These are phyloP conservation scores for Periconia digitata DNA, from an alignment of 2,329 filamentous ascomycete genomes.

Conservation along the genomic window DNA sequence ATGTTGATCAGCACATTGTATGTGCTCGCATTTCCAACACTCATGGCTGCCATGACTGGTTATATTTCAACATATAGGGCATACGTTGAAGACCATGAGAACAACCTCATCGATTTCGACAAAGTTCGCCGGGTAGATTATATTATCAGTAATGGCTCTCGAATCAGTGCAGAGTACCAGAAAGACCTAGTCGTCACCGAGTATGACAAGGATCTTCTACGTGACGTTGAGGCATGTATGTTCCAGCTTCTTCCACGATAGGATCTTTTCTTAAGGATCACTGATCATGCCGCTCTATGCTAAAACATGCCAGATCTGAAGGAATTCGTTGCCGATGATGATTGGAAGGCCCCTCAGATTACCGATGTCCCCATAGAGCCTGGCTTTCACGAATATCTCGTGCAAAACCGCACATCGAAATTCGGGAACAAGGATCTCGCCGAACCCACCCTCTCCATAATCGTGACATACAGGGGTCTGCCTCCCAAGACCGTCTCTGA, in stretches of 20 bases:
- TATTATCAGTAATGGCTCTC: slow-evolving; percentile 18
- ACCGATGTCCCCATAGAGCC: neutral
- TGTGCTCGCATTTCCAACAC: slow-evolving; percentile 40
- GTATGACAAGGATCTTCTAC: slow-evolving; percentile 11
- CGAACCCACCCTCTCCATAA: slow-evolving; percentile 21
- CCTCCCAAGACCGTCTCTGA: neutral
- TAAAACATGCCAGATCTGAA: neutral
- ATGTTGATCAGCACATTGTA: slow-evolving; percentile 37
- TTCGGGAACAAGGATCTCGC: slow-evolving; percentile 1
- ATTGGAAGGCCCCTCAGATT: neutral
- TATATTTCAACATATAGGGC: slow-evolving; percentile 36
- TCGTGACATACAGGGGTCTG: neutral
- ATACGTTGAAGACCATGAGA: slow-evolving; percentile 27
- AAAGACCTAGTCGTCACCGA: slow-evolving; percentile 13
- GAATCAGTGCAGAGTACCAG: slow-evolving; percentile 1
- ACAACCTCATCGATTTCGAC: slow-evolving; percentile 27
- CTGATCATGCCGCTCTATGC: neutral
- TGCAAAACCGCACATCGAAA: neutral
- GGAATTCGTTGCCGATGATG: neutral
- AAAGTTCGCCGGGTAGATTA: slow-evolving; percentile 16
- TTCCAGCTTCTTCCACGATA: neutral
- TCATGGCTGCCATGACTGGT: slow-evolving; percentile 44
- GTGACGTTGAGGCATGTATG: slow-evolving; percentile 18
- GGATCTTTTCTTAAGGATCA: neutral
- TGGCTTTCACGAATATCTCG: neutral